These are phyloP conservation scores for Emergomyces orientalis DNA, from an alignment of 2,329 filamentous ascomycete genomes.

Conservation along the genomic window DNA sequence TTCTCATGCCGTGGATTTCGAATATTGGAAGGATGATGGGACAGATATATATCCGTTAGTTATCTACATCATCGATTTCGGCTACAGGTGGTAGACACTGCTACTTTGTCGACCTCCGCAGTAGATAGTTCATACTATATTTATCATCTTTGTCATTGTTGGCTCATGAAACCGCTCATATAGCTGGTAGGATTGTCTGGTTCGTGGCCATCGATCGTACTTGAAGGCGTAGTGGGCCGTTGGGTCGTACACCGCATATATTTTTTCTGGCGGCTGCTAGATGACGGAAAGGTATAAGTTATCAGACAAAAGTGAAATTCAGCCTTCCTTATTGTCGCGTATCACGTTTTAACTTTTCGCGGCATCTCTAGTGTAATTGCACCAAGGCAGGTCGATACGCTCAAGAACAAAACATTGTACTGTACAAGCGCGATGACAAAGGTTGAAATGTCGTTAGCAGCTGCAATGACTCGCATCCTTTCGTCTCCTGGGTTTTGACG, in stretches of 20 bases:
- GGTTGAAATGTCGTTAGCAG: not conserved
- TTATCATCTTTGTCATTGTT: not conserved
- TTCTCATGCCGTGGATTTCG: not conserved
- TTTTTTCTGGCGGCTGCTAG: not conserved
- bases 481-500: not conserved
- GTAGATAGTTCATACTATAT: not conserved
- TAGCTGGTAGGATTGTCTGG: too few species aligned
- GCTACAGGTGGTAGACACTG: not conserved
- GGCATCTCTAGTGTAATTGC: not conserved
- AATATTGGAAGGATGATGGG: not conserved
- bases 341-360: not conserved
- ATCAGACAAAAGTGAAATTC: not conserved
- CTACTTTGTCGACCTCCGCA: not conserved
- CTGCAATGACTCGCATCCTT: not conserved
- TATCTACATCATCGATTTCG: not conserved
- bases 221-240: not conserved
- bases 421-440: not conserved
- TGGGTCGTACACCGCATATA: not conserved
- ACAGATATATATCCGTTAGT: not conserved
- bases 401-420: too few species aligned
- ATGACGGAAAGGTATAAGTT: not conserved
- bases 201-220: not conserved
- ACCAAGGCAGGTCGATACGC: constrained; percentile 1
- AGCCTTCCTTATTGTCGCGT: not conserved
- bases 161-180: not conserved